These are phyloP conservation scores for Brettanomyces anomalus DNA, from an alignment of 805 yeast species.

Conservation along the genomic window DNA sequence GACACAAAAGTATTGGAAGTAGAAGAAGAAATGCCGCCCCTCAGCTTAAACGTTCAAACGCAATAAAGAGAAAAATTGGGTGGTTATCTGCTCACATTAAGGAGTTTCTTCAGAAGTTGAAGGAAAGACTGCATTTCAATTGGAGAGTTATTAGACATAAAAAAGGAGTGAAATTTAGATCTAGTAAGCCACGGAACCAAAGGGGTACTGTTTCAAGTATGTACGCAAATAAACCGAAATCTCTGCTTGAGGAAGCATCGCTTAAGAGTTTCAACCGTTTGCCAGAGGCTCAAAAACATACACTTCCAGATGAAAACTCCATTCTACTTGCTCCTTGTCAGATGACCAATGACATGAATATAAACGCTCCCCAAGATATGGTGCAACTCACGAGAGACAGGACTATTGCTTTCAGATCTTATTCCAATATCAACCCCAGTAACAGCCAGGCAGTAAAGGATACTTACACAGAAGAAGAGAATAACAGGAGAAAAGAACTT, in stretches of 20 bases:
- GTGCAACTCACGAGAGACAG: slow-evolving; percentile 1
- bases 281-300: neutral
- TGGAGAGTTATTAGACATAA: slow-evolving; percentile 10
- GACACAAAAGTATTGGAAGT: too few relatives aligned
- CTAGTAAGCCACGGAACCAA: neutral
- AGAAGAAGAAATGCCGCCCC: neutral
- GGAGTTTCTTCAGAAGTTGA: slow-evolving; percentile 9
- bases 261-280: neutral
- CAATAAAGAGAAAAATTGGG: slow-evolving; percentile 23
- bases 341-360: neutral
- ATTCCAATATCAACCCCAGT: neutral
- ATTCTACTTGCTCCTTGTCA: neutral
- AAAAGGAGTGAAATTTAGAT: neutral
- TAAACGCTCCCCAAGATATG: neutral
- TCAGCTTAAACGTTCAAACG: slow-evolving; percentile 21
- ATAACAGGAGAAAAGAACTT: slow-evolving; percentile 1
- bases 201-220: too few relatives aligned
- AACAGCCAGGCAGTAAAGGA: neutral
- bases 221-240: too few relatives aligned
- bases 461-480: neutral
- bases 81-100: slow-evolving; percentile 12
- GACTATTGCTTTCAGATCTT: slow-evolving; percentile 1
- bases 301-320: neutral
- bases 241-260: neutral
- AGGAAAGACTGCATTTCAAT: slow-evolving; percentile 7